phyloP scores from a whole-genome alignment of 2,329 filamentous ascomycete genomes.

The Capronia americana region DNA sequence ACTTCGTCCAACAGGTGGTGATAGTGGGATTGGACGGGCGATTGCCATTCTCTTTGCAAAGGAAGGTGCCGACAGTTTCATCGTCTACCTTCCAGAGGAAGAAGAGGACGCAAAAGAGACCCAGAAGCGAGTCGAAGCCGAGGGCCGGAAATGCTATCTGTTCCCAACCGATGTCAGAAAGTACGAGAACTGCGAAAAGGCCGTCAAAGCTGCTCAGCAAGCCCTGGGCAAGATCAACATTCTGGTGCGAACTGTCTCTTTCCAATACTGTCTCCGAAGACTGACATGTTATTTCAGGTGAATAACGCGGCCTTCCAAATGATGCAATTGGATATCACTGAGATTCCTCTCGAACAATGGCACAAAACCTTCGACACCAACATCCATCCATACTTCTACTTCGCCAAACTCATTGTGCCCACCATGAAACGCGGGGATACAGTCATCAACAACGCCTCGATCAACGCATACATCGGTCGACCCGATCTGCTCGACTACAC shows the following conservation, averaged over 20 bases:
- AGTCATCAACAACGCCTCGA: slow-evolving; percentile 85
- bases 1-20: slow-evolving; percentile 58
- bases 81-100: slow-evolving; percentile 77
- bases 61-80: slow-evolving; percentile 77
- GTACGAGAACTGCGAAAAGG: slow-evolving; percentile 71
- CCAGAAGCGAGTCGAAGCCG: slow-evolving; percentile 70
- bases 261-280: not conserved
- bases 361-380: slow-evolving; percentile 79
- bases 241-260: slow-evolving; percentile 37
- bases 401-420: slow-evolving; percentile 76
- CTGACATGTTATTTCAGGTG: slow-evolving; percentile 34
- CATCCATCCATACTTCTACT: slow-evolving; percentile 81
- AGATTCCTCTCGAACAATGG: slow-evolving; percentile 80
- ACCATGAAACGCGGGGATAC: slow-evolving; percentile 76
- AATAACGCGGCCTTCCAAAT: slow-evolving; percentile 78
- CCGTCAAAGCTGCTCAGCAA: slow-evolving; percentile 70
- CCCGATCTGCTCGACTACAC: slow-evolving; percentile 84
- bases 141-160: slow-evolving; percentile 70
- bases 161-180: slow-evolving; percentile 69
- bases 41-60: slow-evolving; percentile 78
- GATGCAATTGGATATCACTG: slow-evolving; percentile 73
- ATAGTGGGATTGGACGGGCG: slow-evolving; percentile 78
- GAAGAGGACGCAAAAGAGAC: slow-evolving; percentile 78
- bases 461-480: slow-evolving; percentile 82
- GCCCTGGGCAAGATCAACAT: slow-evolving; percentile 75